Conservation (phyloP, 2,329 filamentous ascomycete species). For the Parascedosporium putredinis region DNA sequence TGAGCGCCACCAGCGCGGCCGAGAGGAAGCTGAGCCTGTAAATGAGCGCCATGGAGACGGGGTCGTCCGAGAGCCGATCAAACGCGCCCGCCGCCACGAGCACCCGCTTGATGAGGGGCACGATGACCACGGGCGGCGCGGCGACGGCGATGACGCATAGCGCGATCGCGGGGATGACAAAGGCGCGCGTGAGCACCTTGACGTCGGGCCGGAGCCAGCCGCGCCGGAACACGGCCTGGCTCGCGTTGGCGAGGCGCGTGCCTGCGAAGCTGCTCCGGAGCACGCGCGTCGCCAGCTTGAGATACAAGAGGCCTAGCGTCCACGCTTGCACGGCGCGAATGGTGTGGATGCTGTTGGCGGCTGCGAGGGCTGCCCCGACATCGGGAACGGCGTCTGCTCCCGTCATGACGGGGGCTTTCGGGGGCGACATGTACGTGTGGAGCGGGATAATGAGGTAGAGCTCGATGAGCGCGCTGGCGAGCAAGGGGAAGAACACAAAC, state of each 20-base stretch:
- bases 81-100: conserved; percentile 2
- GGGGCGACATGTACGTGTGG: conserved; percentile 56
- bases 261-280: conserved; percentile 57
- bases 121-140: conserved; percentile 41
- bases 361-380: conserved; percentile 10
- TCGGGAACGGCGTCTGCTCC: not conserved
- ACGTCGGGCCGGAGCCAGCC: conserved; percentile 75
- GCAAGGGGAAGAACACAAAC: conserved; percentile 66
- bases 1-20: conserved; percentile 35
- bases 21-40: conserved; percentile 62
- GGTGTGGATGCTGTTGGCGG: conserved; percentile 42
- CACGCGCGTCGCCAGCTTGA: conserved; percentile 66
- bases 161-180: conserved; percentile 65
- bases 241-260: conserved; percentile 62
- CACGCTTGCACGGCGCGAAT: conserved; percentile 87
- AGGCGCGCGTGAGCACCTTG: conserved; percentile 68
- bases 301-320: conserved; percentile 84
- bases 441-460: conserved; percentile 81
- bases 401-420: conserved; percentile 12
- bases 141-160: conserved; percentile 53
- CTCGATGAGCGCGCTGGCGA: conserved; percentile 72
- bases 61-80: not conserved
- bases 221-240: conserved; percentile 60
- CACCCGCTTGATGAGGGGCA: conserved; percentile 8
- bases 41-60: conserved; percentile 24